Conservation (phyloP, 345 rosid species). For the Limnanthes douglasii region DNA sequence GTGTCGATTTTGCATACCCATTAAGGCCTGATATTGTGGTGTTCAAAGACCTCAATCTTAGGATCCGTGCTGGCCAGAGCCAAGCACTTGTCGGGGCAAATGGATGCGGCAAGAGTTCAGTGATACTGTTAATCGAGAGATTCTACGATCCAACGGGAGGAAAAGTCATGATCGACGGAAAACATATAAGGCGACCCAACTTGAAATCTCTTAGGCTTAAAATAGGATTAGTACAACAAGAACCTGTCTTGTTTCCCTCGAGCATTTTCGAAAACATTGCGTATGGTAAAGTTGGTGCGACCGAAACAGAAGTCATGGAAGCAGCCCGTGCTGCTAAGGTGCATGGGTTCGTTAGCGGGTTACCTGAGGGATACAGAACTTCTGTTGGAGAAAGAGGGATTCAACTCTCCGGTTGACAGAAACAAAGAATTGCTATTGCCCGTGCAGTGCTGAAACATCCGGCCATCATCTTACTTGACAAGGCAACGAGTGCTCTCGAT, state of each 20-base stretch:
- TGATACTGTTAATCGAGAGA: constrained; percentile 79
- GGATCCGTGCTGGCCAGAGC: constrained; percentile 94
- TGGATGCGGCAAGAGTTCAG: constrained; percentile 98
- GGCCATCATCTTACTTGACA: constrained; percentile 68
- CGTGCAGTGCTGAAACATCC: constrained; percentile 97
- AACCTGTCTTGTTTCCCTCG: constrained; percentile 83
- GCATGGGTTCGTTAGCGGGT: constrained; percentile 78
- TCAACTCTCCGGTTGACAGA: constrained; percentile 94
- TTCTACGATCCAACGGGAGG: constrained; percentile 82
- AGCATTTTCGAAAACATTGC: constrained; percentile 94
- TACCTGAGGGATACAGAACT: constrained; percentile 90
- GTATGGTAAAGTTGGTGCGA: constrained; percentile 83
- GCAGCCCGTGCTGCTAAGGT: constrained; percentile 93
- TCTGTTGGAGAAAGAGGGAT: constrained; percentile 97
- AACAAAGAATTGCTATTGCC: constrained; percentile 95
- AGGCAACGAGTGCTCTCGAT: constrained; percentile 97
- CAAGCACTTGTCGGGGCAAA: constrained; percentile 98
- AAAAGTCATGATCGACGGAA: constrained; percentile 93
- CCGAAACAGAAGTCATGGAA: constrained; percentile 84
- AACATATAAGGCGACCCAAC: constrained; percentile 73
- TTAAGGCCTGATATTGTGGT: constrained; percentile 76
- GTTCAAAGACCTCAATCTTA: constrained; percentile 65
- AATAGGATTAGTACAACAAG: constrained; percentile 95
- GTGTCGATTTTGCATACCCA: constrained; percentile 93
- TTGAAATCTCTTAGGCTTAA: constrained; percentile 77